A percentile compares a stretch with the other conserved stretches of the same genome.
Evolutionary conservation across 2,329 filamentous ascomycete species (phyloP).

Genomic region (Botrytis paeoniae): DNA sequence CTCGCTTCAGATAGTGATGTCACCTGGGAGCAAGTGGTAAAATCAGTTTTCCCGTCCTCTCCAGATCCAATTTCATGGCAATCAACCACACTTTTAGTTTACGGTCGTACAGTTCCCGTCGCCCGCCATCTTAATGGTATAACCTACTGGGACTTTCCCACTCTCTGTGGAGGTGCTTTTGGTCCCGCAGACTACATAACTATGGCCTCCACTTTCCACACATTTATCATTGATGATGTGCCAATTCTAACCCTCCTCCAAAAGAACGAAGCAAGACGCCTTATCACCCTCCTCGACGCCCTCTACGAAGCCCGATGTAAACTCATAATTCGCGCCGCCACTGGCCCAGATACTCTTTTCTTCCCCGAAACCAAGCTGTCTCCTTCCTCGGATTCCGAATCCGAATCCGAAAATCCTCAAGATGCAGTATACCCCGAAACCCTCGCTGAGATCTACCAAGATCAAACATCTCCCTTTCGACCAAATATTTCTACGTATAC

Average conservation of each 20-base stretch:
- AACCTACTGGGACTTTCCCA: conserved; percentile 63
- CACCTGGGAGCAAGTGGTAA: conserved; percentile 31
- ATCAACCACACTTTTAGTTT: conserved; percentile 49
- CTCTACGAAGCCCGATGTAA: conserved; percentile 81
- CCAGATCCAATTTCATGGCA: conserved; percentile 42
- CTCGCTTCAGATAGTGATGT: conserved; percentile 26
- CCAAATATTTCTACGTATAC: conserved; percentile 71
- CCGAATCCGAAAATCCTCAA: conserved; percentile 39
- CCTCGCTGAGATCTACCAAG: conserved; percentile 73
- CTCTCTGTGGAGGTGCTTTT: conserved; percentile 62
- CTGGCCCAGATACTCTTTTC: conserved; percentile 70
- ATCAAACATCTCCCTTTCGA: conserved; percentile 71
- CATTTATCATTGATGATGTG: conserved; percentile 68
- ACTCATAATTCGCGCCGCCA: conserved; percentile 64
- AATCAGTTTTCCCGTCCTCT: conserved; percentile 25
- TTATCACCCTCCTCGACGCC: conserved; percentile 78
- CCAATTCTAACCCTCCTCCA: conserved; percentile 64
- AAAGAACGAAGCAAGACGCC: conserved; percentile 77
- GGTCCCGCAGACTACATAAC: conserved; percentile 82
- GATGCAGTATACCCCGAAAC: conserved; percentile 64
- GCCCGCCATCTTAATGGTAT: conserved; percentile 56
- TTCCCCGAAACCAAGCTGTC: conserved; percentile 57
- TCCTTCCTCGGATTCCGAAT: conserved; percentile 32
- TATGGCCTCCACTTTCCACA: conserved; percentile 76
- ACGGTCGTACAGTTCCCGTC: conserved; percentile 61